phyloP scores from a whole-genome alignment of 768 basidiomycete genomes.

The Phlebiopsis flavidoalba region DNA sequence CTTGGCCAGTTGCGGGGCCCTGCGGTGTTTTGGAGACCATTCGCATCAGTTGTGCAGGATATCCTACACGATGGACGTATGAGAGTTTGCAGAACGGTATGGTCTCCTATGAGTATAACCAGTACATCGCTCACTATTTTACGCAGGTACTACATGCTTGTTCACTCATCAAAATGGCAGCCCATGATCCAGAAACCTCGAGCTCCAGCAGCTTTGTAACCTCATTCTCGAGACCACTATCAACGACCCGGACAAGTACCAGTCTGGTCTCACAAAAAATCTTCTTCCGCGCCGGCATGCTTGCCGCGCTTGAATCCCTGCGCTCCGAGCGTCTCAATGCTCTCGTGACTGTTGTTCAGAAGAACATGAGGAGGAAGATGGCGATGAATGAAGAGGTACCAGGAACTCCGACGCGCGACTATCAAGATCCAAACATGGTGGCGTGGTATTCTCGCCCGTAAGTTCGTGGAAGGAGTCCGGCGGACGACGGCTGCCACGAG shows the following conservation, averaged over 20 bases:
- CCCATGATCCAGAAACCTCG: constrained; percentile 78
- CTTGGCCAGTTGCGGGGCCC: constrained; percentile 89
- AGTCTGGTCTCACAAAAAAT: constrained; percentile 96
- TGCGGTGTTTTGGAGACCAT: constrained; percentile 99
- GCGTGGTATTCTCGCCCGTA: constrained; percentile 78
- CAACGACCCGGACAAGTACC: constrained; percentile 93
- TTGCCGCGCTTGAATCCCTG: constrained; percentile 88
- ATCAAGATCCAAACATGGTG: constrained; percentile 93
- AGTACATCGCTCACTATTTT: constrained; percentile 13
- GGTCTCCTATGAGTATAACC: constrained; percentile 19
- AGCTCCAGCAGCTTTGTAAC: constrained; percentile 76
- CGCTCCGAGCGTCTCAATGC: constrained; percentile 84
- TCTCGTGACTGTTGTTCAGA: constrained; percentile 94
- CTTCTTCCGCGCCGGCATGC: constrained; percentile 99
- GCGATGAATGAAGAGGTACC: constrained; percentile 78
- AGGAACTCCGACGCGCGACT: constrained; percentile 60
- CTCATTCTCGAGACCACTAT: constrained; percentile 83
- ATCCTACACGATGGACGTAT: constrained; percentile 97
- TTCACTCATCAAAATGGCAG: constrained; percentile 81
- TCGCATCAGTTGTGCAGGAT: constrained; percentile 96
- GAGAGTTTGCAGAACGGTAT: constrained; percentile 96
- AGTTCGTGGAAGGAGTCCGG: constrained; percentile 64
- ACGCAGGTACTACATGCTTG: constrained; percentile 92
- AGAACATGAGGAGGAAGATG: constrained; percentile 89
- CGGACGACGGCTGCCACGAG: constrained; percentile 69